Percentiles rank a stretch among this genome's conserved stretches.
Conservation (phyloP, 208 protist species). For the Herpetomonas samuelpessoai region DNA sequence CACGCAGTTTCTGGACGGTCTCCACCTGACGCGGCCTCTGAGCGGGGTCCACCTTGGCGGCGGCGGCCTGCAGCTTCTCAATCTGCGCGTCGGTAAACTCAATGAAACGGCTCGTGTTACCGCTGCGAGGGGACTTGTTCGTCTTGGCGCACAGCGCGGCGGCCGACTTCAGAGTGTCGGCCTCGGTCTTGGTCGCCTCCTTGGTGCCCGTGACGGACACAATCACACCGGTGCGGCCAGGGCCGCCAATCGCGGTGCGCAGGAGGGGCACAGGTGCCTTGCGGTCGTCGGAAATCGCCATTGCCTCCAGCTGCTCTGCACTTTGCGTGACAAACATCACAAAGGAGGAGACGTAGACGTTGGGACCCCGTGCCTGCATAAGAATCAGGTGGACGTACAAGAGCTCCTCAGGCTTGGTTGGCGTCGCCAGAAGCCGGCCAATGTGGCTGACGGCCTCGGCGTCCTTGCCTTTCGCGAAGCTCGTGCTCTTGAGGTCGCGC, state of each 20-base stretch:
- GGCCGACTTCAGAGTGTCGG: conserved; percentile 20
- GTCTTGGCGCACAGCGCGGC: conserved; percentile 28
- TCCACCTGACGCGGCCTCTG: conserved; percentile 19
- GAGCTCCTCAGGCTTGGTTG: conserved; percentile 25
- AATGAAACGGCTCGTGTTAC: conserved; percentile 58
- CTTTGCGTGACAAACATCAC: conserved; percentile 27
- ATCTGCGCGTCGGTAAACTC: conserved; percentile 43
- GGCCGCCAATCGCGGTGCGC: conserved; percentile 44
- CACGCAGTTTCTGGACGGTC: conserved; percentile 34
- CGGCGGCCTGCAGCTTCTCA: conserved; percentile 18
- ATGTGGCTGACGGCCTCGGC: conserved; percentile 20
- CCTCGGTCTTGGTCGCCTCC: conserved; percentile 23
- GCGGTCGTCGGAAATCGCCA: conserved; percentile 35
- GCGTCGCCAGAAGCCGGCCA: conserved; percentile 17
- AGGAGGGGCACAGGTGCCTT: conserved; percentile 39
- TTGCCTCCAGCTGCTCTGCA: conserved; percentile 30
- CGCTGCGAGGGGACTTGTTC: conserved; percentile 50
- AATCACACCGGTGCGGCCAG: conserved; percentile 34
- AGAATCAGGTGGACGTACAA: conserved; percentile 39
- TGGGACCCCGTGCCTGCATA: conserved; percentile 22
- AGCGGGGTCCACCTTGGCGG: conserved; percentile 16
- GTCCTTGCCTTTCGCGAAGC: conserved; percentile 20
- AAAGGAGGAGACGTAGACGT: conserved; percentile 37
- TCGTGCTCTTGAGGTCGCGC: conserved; percentile 26
- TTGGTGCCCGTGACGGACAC: conserved; percentile 26